Evolutionary conservation across 352 stramenopile genomes (phyloP).

Genomic region (Pythium monospermum): DNA sequence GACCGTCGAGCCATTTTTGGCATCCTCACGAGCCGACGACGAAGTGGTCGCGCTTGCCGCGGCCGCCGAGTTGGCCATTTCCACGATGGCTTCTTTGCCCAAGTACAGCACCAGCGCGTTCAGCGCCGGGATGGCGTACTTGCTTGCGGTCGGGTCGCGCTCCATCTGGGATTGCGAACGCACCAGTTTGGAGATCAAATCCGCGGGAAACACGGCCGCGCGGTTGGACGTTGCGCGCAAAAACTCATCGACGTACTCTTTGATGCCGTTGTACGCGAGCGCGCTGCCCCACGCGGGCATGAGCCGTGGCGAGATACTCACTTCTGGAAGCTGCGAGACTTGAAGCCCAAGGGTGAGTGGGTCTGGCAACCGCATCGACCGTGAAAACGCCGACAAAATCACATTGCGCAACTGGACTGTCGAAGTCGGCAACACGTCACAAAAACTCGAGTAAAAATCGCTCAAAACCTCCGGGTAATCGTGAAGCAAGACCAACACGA

Average conservation of each 20-base stretch:
- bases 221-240: slow-evolving; percentile 85
- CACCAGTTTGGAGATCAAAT: slow-evolving; percentile 74
- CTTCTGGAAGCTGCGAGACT: slow-evolving; percentile 96
- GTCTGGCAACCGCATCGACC: slow-evolving; percentile 96
- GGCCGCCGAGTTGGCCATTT: slow-evolving; percentile 57
- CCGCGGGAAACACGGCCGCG: slow-evolving; percentile 83
- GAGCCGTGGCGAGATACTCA: slow-evolving; percentile 91
- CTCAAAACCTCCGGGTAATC: slow-evolving; percentile 98
- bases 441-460: slow-evolving; percentile 98
- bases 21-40: slow-evolving; percentile 16
- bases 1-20: slow-evolving; percentile 39
- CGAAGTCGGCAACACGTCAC: slow-evolving; percentile 95
- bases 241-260: slow-evolving; percentile 95
- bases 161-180: slow-evolving; percentile 55
- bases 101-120: slow-evolving; percentile 87
- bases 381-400: slow-evolving; percentile 96
- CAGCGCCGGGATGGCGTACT: slow-evolving; percentile 92
- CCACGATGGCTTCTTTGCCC: slow-evolving; percentile 78
- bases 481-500: slow-evolving; percentile 97
- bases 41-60: slow-evolving; percentile 3
- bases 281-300: slow-evolving; percentile 93
- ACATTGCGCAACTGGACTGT: slow-evolving; percentile 99
- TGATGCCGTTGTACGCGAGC: slow-evolving; percentile 88
- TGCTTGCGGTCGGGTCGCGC: slow-evolving; percentile 62
- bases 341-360: slow-evolving; percentile 98